Percentiles rank a stretch among this genome's conserved stretches.
phyloP scores from a whole-genome alignment of 768 basidiomycete genomes.

The Boletus tomentosulus region DNA sequence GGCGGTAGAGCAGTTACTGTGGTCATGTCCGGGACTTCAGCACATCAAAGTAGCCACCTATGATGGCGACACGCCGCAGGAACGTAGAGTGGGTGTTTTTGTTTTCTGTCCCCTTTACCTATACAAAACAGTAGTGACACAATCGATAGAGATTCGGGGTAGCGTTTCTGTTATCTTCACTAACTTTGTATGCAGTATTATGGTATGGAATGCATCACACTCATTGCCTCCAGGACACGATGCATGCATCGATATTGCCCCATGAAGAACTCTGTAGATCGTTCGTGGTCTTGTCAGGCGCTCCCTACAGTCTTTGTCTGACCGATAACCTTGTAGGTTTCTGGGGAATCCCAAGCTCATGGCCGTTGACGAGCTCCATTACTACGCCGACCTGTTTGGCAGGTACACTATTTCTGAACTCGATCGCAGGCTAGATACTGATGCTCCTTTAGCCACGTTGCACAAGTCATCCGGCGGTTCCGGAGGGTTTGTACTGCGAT shows the following conservation, averaged over 20 bases:
- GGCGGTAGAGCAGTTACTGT: constrained; percentile 65
- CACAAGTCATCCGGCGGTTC: constrained; percentile 71
- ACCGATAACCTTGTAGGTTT: constrained; percentile 45
- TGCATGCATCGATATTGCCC: constrained; percentile 82
- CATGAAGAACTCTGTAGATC: constrained; percentile 82
- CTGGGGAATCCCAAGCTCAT: constrained; percentile 72
- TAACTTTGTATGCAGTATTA: constrained; percentile 63
- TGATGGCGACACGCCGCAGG: constrained; percentile 83
- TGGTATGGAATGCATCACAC: neutral
- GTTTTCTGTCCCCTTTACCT: neutral
- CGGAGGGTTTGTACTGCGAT: constrained; percentile 72
- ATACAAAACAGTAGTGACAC: neutral
- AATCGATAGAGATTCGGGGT: constrained; percentile 56
- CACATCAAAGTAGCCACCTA: constrained; percentile 69
- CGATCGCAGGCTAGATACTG: neutral
- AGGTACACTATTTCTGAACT: constrained; percentile 41
- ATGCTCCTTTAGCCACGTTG: constrained; percentile 58
- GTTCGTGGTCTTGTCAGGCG: constrained; percentile 29
- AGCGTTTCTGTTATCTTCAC: constrained; percentile 80
- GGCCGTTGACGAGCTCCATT: constrained; percentile 84
- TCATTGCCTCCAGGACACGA: constrained; percentile 56
- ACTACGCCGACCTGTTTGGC: constrained; percentile 76
- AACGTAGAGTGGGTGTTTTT: constrained; percentile 52
- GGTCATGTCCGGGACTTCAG: constrained; percentile 56
- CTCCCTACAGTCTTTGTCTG: neutral